Percentiles rank a stretch among this genome's conserved stretches.
These are phyloP conservation scores for Globisporangium nagaii DNA, from an alignment of 352 stramenopile genomes.

Conservation along the genomic window DNA sequence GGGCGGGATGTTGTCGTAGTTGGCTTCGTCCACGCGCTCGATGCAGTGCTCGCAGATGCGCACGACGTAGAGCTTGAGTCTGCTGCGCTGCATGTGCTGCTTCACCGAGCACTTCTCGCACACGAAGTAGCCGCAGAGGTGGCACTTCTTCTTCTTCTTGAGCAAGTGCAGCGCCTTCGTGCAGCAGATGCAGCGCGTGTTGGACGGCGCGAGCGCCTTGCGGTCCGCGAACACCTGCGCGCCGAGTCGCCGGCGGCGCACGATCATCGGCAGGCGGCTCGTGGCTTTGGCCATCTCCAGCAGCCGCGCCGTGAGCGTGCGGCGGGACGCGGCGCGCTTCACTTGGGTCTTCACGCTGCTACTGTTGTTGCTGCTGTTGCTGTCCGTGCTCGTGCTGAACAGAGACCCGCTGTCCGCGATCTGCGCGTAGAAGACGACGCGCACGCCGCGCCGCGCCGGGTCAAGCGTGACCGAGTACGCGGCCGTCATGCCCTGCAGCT, in stretches of 20 bases:
- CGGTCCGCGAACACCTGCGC: constrained; percentile 30
- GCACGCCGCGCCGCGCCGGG: constrained; percentile 12
- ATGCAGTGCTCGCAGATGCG: constrained; percentile 39
- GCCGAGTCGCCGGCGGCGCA: constrained; percentile 26
- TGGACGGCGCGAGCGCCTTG: constrained; percentile 13
- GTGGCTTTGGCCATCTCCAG: constrained; percentile 32
- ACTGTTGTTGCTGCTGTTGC: background rate
- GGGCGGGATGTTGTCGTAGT: constrained; percentile 20
- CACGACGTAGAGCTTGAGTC: constrained; percentile 30
- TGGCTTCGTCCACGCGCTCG: constrained; percentile 34
- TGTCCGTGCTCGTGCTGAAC: background rate
- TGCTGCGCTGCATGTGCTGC: constrained; percentile 33
- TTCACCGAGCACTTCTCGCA: constrained; percentile 36
- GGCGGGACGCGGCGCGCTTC: constrained; percentile 3
- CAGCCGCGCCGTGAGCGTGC: constrained; percentile 18
- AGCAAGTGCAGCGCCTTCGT: constrained; percentile 18
- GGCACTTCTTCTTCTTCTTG: constrained; percentile 40
- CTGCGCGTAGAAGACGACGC: constrained; percentile 33
- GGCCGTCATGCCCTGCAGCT: constrained; percentile 21
- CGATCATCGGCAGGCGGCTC: constrained; percentile 24
- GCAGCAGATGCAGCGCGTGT: constrained; percentile 29
- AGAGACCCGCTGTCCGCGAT: constrained; percentile 13
- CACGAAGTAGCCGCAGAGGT: constrained; percentile 51
- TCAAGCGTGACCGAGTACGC: constrained; percentile 25
- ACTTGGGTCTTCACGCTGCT: background rate